Evolutionary conservation across 768 basidiomycete genomes (phyloP), one percentile per base, ranked within the genome.

Genomic region (Tremella yokohamensis): DNA sequence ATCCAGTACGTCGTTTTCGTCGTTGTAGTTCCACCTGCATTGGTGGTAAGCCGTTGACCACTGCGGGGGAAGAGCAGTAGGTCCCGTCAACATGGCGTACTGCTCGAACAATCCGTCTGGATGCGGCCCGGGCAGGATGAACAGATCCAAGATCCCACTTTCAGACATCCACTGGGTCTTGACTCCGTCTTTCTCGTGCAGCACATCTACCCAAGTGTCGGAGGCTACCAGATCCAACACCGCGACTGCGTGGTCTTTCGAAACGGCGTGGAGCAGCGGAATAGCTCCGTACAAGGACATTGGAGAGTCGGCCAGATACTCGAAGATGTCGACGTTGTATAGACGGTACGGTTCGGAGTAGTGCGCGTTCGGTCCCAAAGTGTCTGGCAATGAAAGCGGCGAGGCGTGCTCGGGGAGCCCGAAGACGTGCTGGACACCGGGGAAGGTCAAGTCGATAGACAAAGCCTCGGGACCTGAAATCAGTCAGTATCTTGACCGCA

Each of bases 321-420:
- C 93, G 73, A 97, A 98, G 40, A 97, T 92, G 69, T 99, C 96
- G 52, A 87, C 79, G 70, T 99, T 99, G 79, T 87, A 96, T 2
- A 99, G 84, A 22, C 96, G 85, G 79, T 93, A 98, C 0, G 96
- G 96, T 29, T 98, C 96, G 1, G 82, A 82, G 78, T 87, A 98
- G 39, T 84, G 79, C 20, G 89, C 85, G 61, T 92, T 90, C 0
- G 84, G 83, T 24, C 60, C 54, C 12, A 53, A 22, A 1, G 96
- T 99, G 3, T 87, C 84, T 9, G 92, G 93, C 6, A 99, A 83
- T 22, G 88, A 87, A 40, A 99, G 81, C 20, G 84, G 84, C 2
- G 93, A 90, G 13, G 96, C 94, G 64, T 92, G 96, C 76, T 99
- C 90, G 12, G 96, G 93, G 42, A 99, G 93, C 56, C 96, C 96